Base-by-base conservation (phyloP, 352 stramenopile genomes). In the Pythium apleroticum region DNA sequence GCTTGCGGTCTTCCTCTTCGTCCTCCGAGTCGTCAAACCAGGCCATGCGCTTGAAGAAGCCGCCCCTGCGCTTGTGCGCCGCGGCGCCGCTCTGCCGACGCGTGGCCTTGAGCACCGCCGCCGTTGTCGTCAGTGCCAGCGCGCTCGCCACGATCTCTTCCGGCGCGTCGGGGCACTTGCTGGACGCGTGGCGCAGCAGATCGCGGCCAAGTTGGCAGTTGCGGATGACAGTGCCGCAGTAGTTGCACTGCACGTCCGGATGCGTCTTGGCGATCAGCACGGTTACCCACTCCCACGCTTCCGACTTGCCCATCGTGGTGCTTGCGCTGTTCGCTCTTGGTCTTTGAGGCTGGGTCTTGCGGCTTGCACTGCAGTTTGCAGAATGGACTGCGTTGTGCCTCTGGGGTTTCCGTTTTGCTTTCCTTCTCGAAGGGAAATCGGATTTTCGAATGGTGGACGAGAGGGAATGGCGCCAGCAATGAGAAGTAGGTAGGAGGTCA, bases 171-270 rank as follows among this genome's bases (percentile, higher is more conserved):
- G 12, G 3, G 19, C 49, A 65, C 4, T 52, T 39, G 33, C 37
- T 53, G 22, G 4, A 22, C 3, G 49, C 20, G 58, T 58, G 58
- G 0, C 22, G 49, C 22, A 65, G 33, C 8, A 59, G 7, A 30
- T 48, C 53, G 31, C 33, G 31, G 37, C 58, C 25, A 7, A 52
- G 41, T 39, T 62, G 55, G 7, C 35, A 39, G 39, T 33, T 52
- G 43, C 45, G 56, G 27, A 62, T 20, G 25, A 48, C 15, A 10
- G 14, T 37, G n/a, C 33, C 31, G 53, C 53, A 59, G 9, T 35
- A 27, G 43, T 33, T 33, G 31, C 57, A 63, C 28, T 41, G 19
- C 19, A 63, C 43, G 45, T 55, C 43, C 11, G 57, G 57, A n/a
- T 54, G 43, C 43, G 37, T 46, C 25, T 54, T 62, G 15, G 56